Conservation (phyloP, 2,329 filamentous ascomycete species). For the Xylariaceae sp. region DNA sequence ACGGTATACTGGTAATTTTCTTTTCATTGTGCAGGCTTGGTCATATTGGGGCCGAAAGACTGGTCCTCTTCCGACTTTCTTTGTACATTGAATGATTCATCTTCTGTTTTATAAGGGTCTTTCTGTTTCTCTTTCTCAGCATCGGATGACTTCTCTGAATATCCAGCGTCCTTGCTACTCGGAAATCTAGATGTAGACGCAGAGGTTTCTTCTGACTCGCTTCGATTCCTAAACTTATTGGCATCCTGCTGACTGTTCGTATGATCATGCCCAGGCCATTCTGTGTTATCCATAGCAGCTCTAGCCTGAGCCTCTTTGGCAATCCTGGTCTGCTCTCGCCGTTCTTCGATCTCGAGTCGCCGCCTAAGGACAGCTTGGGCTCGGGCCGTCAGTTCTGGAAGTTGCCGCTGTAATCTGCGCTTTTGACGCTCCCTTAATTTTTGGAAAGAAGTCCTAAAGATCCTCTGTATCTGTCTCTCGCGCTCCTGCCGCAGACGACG, state of each 20-base stretch:
- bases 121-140: not conserved
- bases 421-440: not conserved
- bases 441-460: conserved; percentile 2
- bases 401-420: conserved; percentile 6
- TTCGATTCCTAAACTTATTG: conserved; percentile 5
- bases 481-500: conserved; percentile 17
- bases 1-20: too few relatives aligned
- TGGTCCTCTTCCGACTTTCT: too few relatives aligned
- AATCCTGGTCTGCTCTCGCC: not conserved
- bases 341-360: conserved; percentile 12
- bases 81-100: too few relatives aligned
- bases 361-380: conserved; percentile 7
- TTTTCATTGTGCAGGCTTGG: too few relatives aligned
- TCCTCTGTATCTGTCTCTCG: conserved; percentile 3
- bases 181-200: not conserved
- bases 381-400: conserved; percentile 10
- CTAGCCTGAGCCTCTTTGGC: not conserved
- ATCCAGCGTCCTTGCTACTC: not conserved
- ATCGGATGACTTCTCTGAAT: not conserved
- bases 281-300: not conserved
- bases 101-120: not conserved
- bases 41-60: too few relatives aligned
- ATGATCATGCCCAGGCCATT: not conserved
- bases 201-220: conserved; percentile 8
- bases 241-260: not conserved